These are phyloP conservation scores for Akanthomyces lecanii DNA, from an alignment of 2,329 filamentous ascomycete genomes.

Conservation along the genomic window DNA sequence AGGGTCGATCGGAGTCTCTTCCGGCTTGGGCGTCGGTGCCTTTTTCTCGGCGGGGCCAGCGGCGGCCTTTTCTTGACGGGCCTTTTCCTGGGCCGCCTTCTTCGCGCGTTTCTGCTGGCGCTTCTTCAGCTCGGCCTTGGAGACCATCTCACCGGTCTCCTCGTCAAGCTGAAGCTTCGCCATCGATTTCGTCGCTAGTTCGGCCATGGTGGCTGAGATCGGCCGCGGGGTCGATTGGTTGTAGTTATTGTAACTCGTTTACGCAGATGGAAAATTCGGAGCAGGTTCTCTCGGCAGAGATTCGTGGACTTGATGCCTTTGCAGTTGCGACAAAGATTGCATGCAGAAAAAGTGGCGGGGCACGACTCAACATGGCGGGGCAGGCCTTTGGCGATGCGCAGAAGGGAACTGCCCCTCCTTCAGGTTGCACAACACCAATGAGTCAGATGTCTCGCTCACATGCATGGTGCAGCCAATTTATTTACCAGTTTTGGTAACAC, in stretches of 20 bases:
- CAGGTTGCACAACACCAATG: not conserved
- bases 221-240: not conserved
- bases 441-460: not conserved
- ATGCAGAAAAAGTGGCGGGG: constrained; percentile 11
- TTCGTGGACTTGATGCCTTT: not conserved
- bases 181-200: constrained; percentile 42
- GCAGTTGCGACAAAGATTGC: not conserved
- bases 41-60: constrained; percentile 40
- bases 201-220: constrained; percentile 37
- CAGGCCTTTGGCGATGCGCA: not conserved
- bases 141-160: constrained; percentile 61
- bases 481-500: too few relatives aligned
- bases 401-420: not conserved
- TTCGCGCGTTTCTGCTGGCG: constrained; percentile 53
- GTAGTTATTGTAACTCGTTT: not conserved
- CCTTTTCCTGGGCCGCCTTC: constrained; percentile 59
- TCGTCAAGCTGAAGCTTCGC: constrained; percentile 59
- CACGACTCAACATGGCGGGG: constrained; percentile 9
- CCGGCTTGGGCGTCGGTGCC: constrained; percentile 39
- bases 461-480: too few relatives aligned
- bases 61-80: constrained; percentile 77
- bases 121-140: constrained; percentile 60
- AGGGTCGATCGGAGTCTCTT: constrained; percentile 45
- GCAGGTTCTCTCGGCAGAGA: not conserved
- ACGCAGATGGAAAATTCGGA: not conserved